A percentile compares a stretch with the other conserved stretches of the same genome.
Evolutionary conservation across 108 stramenopile species (phyloP).

Genomic region (Cyclotella cryptica): DNA sequence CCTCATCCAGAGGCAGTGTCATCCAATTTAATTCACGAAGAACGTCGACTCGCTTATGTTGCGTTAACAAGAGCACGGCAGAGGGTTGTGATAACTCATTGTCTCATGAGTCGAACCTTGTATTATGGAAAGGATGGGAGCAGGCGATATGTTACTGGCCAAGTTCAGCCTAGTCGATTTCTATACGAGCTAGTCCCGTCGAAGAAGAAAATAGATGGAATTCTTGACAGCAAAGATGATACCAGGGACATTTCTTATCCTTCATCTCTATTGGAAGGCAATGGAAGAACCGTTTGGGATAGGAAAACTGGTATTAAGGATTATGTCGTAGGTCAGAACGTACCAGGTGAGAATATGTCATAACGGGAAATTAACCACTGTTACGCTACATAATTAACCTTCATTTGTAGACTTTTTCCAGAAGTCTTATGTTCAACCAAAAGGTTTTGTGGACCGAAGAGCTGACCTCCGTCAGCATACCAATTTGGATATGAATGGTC

Average conservation of each 20-base stretch:
- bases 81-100: conserved; percentile 62
- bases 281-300: conserved; percentile 51
- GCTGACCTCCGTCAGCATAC: conserved; percentile 9
- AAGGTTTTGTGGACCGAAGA: background rate
- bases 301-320: conserved; percentile 52
- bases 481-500: background rate
- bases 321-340: conserved; percentile 48
- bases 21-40: conserved; percentile 61
- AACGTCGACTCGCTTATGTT: conserved; percentile 71
- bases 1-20: conserved; percentile 56
- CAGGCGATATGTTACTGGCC: conserved; percentile 47
- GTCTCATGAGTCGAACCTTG: conserved; percentile 43
- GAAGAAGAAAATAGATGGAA: conserved; percentile 37
- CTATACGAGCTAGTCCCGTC: conserved; percentile 60
- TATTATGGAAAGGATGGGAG: conserved; percentile 41
- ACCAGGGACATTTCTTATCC: background rate
- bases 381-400: background rate
- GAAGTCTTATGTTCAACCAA: conserved; percentile 8
- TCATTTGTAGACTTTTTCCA: conserved; percentile 7
- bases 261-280: conserved; percentile 8
- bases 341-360: conserved; percentile 30
- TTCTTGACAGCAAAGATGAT: conserved; percentile 20
- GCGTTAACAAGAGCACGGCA: conserved; percentile 67
- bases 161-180: conserved; percentile 62
- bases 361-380: background rate